Evolutionary conservation across 257 asterid genomes (phyloP).

Genomic region (Phtheirospermum japonicum): DNA sequence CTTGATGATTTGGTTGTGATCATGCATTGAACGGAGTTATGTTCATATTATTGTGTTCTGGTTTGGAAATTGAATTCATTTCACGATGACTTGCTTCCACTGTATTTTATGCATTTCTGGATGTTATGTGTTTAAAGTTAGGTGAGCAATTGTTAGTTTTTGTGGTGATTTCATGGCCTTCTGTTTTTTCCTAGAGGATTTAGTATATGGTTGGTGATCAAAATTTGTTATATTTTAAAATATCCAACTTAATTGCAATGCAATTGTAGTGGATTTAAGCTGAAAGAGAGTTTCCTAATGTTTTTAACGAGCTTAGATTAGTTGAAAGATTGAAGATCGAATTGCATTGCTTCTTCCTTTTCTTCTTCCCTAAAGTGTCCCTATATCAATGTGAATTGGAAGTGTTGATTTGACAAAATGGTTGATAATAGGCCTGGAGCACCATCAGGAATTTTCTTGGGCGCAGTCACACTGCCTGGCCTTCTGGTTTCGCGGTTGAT

Average conservation of each 20-base stretch:
- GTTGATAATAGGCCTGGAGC: slow-evolving; percentile 68
- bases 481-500: slow-evolving; percentile 72
- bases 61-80: slow-evolving; percentile 7
- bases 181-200: not conserved
- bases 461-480: slow-evolving; percentile 85
- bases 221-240: not conserved
- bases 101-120: not conserved
- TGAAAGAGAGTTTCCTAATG: slow-evolving; percentile 3
- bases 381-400: slow-evolving; percentile 5
- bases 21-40: slow-evolving; percentile 9
- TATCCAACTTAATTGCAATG: not conserved
- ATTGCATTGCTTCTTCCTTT: not conserved
- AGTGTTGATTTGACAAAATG: slow-evolving; percentile 16
- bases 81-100: not conserved
- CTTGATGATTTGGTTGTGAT: slow-evolving; percentile 20
- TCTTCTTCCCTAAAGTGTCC: not conserved
- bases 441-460: slow-evolving; percentile 81
- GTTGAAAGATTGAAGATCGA: not conserved
- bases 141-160: slow-evolving; percentile 6
- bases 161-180: not conserved
- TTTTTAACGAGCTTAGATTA: not conserved
- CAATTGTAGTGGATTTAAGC: slow-evolving; percentile 10
- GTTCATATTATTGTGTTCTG: slow-evolving; percentile 11
- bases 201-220: not conserved
- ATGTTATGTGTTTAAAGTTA: slow-evolving; percentile 3